A percentile compares a stretch with the other conserved stretches of the same genome.
Conservation (phyloP, 2,329 filamentous ascomycete species). For the Neofusicoccum ribis region DNA sequence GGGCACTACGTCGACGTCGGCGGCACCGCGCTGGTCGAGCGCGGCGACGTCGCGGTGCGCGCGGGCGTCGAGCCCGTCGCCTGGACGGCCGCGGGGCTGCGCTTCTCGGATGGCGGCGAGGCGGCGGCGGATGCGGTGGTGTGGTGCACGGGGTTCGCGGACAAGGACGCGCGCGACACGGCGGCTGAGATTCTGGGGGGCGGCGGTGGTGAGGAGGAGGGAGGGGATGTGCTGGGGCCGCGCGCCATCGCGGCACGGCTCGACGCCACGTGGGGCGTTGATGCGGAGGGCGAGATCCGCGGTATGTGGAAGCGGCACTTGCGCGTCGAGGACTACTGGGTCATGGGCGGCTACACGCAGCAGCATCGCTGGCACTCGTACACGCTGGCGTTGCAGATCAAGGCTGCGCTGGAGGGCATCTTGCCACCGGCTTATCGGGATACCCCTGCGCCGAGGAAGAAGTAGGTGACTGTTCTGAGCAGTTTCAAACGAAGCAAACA, state of each 20-base stretch:
- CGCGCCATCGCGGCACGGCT: constrained; percentile 32
- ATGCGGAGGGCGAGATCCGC: constrained; percentile 32
- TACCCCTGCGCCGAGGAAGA: neutral
- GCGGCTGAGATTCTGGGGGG: constrained; percentile 30
- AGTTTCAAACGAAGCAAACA: no score
- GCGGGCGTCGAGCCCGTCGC: constrained; percentile 40
- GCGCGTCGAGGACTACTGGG: neutral
- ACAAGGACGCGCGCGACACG: constrained; percentile 34
- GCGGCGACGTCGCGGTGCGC: constrained; percentile 30
- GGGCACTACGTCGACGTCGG: constrained; percentile 54
- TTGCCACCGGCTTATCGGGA: constrained; percentile 5
- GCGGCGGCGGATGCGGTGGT: constrained; percentile 49
- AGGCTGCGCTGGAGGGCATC: neutral
- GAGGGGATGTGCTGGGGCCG: constrained; percentile 26
- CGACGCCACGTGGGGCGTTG: constrained; percentile 45
- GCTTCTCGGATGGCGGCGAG: constrained; percentile 45
- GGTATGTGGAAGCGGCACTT: constrained; percentile 14
- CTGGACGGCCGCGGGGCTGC: constrained; percentile 42
- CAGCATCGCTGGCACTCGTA: constrained; percentile 12
- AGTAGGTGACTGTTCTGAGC: neutral
- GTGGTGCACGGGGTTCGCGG: constrained; percentile 49
- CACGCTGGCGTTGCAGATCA: constrained; percentile 1
- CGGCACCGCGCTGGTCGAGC: constrained; percentile 42
- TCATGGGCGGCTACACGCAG: constrained; percentile 11
- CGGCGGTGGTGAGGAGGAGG: neutral